Evolutionary conservation across 1,284 basidiomycete genomes (phyloP).

Genomic region (Limonomyces culmigenus): DNA sequence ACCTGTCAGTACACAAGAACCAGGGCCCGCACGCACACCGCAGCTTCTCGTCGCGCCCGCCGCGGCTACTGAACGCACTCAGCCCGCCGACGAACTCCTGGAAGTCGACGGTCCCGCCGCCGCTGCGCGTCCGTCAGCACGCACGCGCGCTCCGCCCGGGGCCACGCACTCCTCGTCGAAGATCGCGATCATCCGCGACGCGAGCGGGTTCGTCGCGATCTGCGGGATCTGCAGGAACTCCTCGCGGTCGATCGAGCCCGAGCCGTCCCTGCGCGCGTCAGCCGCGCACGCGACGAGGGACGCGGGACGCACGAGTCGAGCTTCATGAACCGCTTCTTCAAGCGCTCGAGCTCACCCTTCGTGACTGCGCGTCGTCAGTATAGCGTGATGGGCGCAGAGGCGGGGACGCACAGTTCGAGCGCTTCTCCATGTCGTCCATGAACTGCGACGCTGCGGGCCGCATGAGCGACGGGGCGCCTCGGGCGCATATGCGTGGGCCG

Average conservation of each 20-base stretch:
- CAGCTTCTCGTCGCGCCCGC: conserved; percentile 92
- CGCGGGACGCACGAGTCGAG: conserved; percentile 56
- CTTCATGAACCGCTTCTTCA: conserved; percentile 99
- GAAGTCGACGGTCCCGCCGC: conserved; percentile 96
- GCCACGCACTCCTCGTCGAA: conserved; percentile 90
- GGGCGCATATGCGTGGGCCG: conserved; percentile 14
- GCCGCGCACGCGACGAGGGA: neutral
- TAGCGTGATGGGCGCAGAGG: neutral
- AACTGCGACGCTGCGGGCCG: conserved; percentile 68
- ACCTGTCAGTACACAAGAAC: conserved; percentile 3
- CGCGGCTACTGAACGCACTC: conserved; percentile 93
- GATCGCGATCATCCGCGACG: conserved; percentile 96
- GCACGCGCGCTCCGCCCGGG: neutral
- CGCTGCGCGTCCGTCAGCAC: conserved; percentile 31
- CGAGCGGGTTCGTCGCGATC: conserved; percentile 94
- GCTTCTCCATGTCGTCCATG: conserved; percentile 87
- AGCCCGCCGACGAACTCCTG: conserved; percentile 97
- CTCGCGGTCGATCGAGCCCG: conserved; percentile 94
- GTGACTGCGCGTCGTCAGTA: conserved; percentile 52
- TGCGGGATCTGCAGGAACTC: conserved; percentile 98
- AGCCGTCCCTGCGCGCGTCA: conserved; percentile 55
- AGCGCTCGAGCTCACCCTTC: conserved; percentile 75
- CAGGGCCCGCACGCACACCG: conserved; percentile 45
- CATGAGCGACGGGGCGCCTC: conserved; percentile 5
- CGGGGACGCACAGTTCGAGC: conserved; percentile 68